Base-by-base conservation (phyloP, 129 eudicot genomes). In the Artemisia argyi region DNA sequence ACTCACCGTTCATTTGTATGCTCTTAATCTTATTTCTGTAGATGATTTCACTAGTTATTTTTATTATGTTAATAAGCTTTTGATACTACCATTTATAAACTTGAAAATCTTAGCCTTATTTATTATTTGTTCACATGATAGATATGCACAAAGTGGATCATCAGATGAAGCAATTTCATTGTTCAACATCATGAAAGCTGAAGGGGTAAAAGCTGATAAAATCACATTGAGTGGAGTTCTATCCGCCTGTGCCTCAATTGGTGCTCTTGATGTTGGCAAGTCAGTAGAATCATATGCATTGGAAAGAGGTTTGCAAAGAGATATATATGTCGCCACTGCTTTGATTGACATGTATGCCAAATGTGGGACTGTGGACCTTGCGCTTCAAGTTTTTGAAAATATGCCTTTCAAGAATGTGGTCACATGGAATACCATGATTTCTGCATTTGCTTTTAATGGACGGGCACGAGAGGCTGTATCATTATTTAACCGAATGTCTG, bases 351-450 rank as follows among this genome's bases (percentile, higher is more conserved):
- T 87, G 97, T 91, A 87, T 61, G 86, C 95, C 26, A 91, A 91
- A 64, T 91, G 95, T 49, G 95, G 95, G 30, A 73, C 62, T 4
- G 53, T 87, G 72, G 95, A 83, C 62, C 66, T 63, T 42, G 88
- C 97, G 16, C 76, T 58, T 65, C 57, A 65, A 56, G 85, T 91
- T 11, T 91, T 85, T 26, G 75, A 83, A 51, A 75, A 73, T 20
- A 83, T 85, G 91, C 79, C 85, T 61, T 74, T 61, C 26, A 87
- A 70, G 72, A 87, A 91, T 64, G 79, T 65, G 28, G 91, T 80
- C 48, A 81, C 95, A 52, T 91, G 91, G 91, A 91, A 91, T 67
- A 73, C 97, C 28, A 87, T 85, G 97, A 91, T 91, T 26, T 91
- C 97, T 11, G 95, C 87, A 16, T 80, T 77, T 69, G 91, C 95